Evolutionary conservation across 164 flowering plant genomes (phyloP).

Genomic region (Vitis labrusca): DNA sequence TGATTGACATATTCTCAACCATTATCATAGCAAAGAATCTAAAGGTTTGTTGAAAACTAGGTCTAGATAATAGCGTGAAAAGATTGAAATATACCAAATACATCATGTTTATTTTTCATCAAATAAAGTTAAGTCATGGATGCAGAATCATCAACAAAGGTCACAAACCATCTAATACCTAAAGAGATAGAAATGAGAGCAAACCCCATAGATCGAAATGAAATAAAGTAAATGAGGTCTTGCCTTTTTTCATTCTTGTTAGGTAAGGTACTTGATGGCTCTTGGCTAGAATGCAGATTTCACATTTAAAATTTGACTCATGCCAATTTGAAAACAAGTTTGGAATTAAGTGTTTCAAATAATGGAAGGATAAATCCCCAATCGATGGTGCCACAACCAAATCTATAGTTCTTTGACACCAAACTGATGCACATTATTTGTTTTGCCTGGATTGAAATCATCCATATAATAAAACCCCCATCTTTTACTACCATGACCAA

Average conservation of each 20-base stretch:
- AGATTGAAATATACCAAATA: neutral
- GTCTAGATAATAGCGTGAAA: neutral
- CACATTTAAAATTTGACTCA: conserved; percentile 1
- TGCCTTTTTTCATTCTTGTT: neutral
- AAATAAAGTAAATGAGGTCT: conserved; percentile 2
- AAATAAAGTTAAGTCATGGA: neutral
- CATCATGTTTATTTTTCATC: neutral
- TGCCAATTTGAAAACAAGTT: neutral
- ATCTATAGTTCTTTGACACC: neutral
- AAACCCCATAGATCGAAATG: neutral
- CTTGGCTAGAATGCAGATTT: conserved; percentile 5
- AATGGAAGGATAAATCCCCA: neutral
- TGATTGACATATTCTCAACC: no score
- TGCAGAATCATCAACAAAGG: neutral
- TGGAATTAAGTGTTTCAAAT: neutral
- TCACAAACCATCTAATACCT: neutral
- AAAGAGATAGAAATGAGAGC: neutral
- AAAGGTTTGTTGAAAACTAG: neutral
- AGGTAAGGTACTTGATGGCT: neutral
- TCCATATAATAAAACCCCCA: neutral
- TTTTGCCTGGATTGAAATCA: neutral
- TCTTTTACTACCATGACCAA: neutral
- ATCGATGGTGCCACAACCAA: neutral
- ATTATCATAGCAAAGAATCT: neutral
- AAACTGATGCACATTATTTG: neutral